These are phyloP conservation scores for Neurospora sp. DNA, from an alignment of 495 filamentous ascomycete species.

Conservation along the genomic window DNA sequence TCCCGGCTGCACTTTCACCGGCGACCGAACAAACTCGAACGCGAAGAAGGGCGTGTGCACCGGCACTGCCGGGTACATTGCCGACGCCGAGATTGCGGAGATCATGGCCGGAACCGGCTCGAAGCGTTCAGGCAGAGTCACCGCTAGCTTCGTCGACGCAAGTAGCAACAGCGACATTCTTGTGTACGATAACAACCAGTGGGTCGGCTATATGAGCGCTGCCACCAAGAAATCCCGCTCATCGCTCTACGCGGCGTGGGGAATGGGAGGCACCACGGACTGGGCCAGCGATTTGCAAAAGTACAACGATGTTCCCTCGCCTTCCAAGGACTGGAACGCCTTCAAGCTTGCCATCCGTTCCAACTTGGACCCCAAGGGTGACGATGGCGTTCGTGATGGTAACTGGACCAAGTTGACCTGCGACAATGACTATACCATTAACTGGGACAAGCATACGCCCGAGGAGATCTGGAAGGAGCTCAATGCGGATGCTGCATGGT, in stretches of 20 bases:
- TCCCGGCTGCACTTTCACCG: slow-evolving; percentile 7
- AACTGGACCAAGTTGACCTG: slow-evolving; percentile 18
- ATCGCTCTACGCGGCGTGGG: not conserved
- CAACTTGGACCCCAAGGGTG: slow-evolving; percentile 1
- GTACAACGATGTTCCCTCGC: not conserved
- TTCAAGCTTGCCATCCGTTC: not conserved
- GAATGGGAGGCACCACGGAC: slow-evolving; percentile 7
- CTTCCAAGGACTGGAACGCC: not conserved
- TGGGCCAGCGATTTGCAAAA: slow-evolving; percentile 6
- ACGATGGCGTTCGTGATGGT: not conserved
- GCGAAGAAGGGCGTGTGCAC: slow-evolving; percentile 5
- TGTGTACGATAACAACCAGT: not conserved
- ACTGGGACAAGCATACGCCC: not conserved
- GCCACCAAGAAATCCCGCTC: not conserved
- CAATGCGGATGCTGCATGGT: slow-evolving; percentile 16
- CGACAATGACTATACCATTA: not conserved
- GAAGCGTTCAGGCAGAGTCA: not conserved
- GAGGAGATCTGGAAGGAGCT: slow-evolving; percentile 14
- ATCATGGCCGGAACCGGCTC: not conserved
- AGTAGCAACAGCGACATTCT: slow-evolving; percentile 1
- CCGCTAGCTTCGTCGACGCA: not conserved
- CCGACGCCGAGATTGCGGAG: slow-evolving; percentile 9
- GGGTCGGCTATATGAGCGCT: slow-evolving; percentile 3
- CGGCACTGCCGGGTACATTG: not conserved
- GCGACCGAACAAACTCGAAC: not conserved